A percentile compares a stretch with the other conserved stretches of the same genome.
Evolutionary conservation across 192 early-diverging fungal species (phyloP).

Genomic region (Coemansia pectinata): DNA sequence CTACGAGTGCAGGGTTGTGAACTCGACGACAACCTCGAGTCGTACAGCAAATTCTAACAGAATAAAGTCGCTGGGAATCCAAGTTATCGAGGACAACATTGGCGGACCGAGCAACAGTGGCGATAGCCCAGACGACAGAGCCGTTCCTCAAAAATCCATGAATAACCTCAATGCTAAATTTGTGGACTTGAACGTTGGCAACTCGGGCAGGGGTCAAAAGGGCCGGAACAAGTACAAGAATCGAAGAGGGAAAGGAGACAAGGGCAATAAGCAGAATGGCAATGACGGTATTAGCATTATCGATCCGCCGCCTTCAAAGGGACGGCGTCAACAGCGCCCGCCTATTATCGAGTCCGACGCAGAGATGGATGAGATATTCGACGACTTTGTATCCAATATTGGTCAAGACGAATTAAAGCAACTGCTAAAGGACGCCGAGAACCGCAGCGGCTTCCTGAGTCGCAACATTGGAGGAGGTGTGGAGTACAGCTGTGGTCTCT

Average conservation of each 20-base stretch:
- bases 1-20: slow-evolving; percentile 20
- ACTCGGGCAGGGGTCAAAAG: background rate
- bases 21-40: background rate
- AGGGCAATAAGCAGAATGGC: background rate
- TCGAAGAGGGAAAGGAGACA: slow-evolving; percentile 3
- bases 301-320: background rate
- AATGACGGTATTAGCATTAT: background rate
- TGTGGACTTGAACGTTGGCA: slow-evolving; percentile 22
- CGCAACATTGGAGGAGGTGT: slow-evolving; percentile 30
- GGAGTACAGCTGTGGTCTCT: slow-evolving; percentile 2
- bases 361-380: slow-evolving; percentile 13
- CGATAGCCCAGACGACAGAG: background rate
- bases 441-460: slow-evolving; percentile 1
- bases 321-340: background rate
- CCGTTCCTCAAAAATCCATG: background rate
- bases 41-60: background rate
- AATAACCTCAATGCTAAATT: slow-evolving; percentile 30
- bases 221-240: slow-evolving; percentile 2
- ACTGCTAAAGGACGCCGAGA: background rate
- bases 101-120: background rate
- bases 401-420: slow-evolving; percentile 22
- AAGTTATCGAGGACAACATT: slow-evolving; percentile 1
- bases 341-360: background rate
- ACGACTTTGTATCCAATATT: slow-evolving; percentile 40
- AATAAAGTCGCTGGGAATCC: slow-evolving; percentile 7